These are phyloP conservation scores for Cryptococcus amylolentus DNA, from an alignment of 1,284 basidiomycete genomes.

Conservation along the genomic window DNA sequence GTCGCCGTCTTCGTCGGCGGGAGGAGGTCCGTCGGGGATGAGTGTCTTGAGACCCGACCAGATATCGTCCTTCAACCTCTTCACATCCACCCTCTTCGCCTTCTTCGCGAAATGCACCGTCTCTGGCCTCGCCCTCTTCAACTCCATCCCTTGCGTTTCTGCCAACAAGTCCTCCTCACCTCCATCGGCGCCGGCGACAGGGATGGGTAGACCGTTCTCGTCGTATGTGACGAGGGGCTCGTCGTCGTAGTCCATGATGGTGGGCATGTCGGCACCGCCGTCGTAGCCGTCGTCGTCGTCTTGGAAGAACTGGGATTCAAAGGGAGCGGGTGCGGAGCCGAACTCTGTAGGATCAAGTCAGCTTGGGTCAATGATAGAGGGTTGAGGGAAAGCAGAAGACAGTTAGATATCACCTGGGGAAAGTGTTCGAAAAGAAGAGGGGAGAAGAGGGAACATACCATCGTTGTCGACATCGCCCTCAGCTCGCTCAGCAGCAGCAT, in stretches of 20 bases:
- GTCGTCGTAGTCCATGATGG: conserved; percentile 50
- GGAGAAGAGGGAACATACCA: conserved; percentile 49
- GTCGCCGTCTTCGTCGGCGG: conserved; percentile 19
- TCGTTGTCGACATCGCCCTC: conserved; percentile 58
- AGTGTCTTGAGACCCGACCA: conserved; percentile 85
- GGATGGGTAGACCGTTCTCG: background rate
- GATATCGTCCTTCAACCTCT: conserved; percentile 95
- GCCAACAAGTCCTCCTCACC: conserved; percentile 80
- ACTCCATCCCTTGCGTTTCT: conserved; percentile 68
- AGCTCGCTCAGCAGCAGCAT: conserved; percentile 76
- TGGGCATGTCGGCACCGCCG: conserved; percentile 59
- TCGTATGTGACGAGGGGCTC: conserved; percentile 36
- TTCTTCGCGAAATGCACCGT: conserved; percentile 92
- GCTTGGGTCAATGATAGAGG: background rate
- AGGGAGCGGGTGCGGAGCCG: conserved; percentile 62
- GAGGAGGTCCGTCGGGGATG: conserved; percentile 38
- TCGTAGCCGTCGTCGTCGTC: conserved; percentile 77
- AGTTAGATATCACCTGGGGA: background rate
- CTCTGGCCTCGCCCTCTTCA: conserved; percentile 77
- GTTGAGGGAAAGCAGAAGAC: background rate
- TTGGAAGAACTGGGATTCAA: conserved; percentile 96
- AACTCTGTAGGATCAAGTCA: conserved; percentile 34
- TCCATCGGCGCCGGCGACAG: conserved; percentile 49
- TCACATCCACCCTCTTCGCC: conserved; percentile 94
- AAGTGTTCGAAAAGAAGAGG: background rate